Evolutionary conservation across 31 red algal species (phyloP).

Genomic region (Endocladia muricata): DNA sequence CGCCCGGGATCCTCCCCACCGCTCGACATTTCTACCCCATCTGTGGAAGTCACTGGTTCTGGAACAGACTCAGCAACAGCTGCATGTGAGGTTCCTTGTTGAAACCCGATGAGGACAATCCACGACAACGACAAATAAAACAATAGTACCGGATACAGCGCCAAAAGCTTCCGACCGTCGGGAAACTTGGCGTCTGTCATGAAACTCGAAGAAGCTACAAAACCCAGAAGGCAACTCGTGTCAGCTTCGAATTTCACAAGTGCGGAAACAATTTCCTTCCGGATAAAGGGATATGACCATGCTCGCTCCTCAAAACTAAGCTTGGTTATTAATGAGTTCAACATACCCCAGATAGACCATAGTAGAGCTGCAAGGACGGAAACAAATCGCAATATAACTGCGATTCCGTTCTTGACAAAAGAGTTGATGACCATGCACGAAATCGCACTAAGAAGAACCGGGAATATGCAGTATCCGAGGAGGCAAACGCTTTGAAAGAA

Average conservation of each 20-base stretch:
- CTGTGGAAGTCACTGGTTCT: too few relatives aligned
- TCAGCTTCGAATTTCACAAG: not conserved
- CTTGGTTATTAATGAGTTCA: not conserved
- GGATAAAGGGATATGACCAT: not conserved
- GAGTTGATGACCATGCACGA: conserved; percentile 69
- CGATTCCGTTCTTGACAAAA: conserved; percentile 48
- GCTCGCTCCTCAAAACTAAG: not conserved
- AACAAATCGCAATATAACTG: conserved; percentile 74
- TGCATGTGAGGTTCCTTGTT: conserved; percentile 44
- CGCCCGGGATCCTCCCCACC: too few relatives aligned
- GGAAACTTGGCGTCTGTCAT: conserved; percentile 83
- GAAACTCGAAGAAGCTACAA: conserved; percentile 73
- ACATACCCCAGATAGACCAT: conserved; percentile 93
- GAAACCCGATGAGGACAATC: conserved; percentile 93
- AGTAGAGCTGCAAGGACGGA: conserved; percentile 53
- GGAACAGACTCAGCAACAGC: conserved; percentile 26
- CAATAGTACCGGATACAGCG: conserved; percentile 83
- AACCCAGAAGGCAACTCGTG: not conserved
- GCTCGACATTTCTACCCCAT: too few relatives aligned
- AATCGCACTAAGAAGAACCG: conserved; percentile 74
- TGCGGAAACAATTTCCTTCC: not conserved
- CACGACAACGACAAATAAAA: conserved; percentile 85
- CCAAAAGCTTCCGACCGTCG: conserved; percentile 80
- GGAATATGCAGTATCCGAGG: conserved; percentile 91
- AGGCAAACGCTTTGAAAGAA: conserved; percentile 95